These are phyloP conservation scores for Papiliotrema terrestris DNA, from an alignment of 1,284 basidiomycete species.

Conservation along the genomic window DNA sequence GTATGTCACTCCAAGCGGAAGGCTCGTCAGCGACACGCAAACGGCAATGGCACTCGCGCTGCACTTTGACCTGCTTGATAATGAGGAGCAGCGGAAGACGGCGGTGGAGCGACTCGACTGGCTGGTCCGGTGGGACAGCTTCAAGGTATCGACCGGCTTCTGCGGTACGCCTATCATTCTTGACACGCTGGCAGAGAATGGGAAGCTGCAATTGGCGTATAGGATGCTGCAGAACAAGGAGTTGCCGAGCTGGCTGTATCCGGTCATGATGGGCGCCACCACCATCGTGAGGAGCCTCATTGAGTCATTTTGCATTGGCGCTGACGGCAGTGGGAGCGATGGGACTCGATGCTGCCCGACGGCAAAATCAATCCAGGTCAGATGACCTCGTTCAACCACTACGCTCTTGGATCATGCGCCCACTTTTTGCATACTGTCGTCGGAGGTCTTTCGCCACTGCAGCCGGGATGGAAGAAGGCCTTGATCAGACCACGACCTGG, in stretches of 20 bases:
- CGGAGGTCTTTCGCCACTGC: conserved; percentile 30
- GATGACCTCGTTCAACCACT: conserved; percentile 49
- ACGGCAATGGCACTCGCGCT: conserved; percentile 28
- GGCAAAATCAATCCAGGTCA: conserved; percentile 38
- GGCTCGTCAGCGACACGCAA: conserved; percentile 34
- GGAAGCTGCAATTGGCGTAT: conserved; percentile 31
- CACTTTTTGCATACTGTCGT: conserved; percentile 34
- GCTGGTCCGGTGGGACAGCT: conserved; percentile 20
- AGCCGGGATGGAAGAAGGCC: conserved; percentile 29
- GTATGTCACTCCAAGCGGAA: conserved; percentile 28
- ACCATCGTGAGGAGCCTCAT: conserved; percentile 28
- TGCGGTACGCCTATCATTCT: conserved; percentile 41
- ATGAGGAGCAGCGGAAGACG: neutral
- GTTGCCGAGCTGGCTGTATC: conserved; percentile 40
- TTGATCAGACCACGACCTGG: conserved; percentile 37
- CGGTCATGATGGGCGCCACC: conserved; percentile 44
- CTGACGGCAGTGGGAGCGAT: conserved; percentile 29
- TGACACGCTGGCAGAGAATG: conserved; percentile 22
- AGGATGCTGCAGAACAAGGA: conserved; percentile 44
- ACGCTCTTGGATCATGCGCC: conserved; percentile 41
- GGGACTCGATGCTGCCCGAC: conserved; percentile 36
- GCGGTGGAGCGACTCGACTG: conserved; percentile 17
- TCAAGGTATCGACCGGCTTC: conserved; percentile 39
- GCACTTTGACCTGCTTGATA: conserved; percentile 28
- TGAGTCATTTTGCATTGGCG: neutral